Evolutionary conservation across 352 stramenopile genomes (phyloP), one percentile per base, ranked within the genome.

Genomic region (Globisporangium paroecandrum): DNA sequence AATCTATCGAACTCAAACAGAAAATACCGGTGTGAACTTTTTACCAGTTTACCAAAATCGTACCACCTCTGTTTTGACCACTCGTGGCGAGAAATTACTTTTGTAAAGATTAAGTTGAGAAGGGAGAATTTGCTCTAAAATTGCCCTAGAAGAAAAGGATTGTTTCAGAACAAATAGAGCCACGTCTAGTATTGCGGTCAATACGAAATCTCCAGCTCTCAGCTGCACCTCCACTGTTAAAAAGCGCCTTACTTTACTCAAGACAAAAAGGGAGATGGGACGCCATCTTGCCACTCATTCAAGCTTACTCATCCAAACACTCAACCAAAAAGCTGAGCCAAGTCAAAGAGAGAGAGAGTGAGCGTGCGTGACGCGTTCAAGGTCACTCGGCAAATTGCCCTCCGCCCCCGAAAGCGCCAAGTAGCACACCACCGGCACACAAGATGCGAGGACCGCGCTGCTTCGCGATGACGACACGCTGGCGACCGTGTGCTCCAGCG

Each of bases 321-420:
- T 20, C 38, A 20, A 18, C 12, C 36, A 46, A 46, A 43, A 46
- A 10, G 6, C 15, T 49, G 41, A 49, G 41, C 41, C 15, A 47
- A 47, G 13, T 32, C 29, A 32, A 32, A 47, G 38, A 47, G 4
- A 47, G 41, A 18, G 58, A 53, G 22, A 63, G 32, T 27, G 34
- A 61, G 56, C n/a, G 12, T 15, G 41, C 36, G 38, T 47, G 41
- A 49, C 24, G 13, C 38, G 27, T 25, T 54, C 58, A 7, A n/a
- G 25, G 20, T 64, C 58, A 49, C 58, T 64, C 32, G n/a, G n/a
- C 55, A 60, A 43, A 25, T 60, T 43, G 55, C 18, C 27, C 55
- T 49, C 41, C 41, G 12, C 38, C 32, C 32, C 8, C 32, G 4
- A 41, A 18, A 47, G 41, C 13, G 20, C 55, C 27, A 43, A 58